Percentiles rank a stretch among this genome's conserved stretches.
phyloP scores from a whole-genome alignment of 257 asterid genomes.

The Catharanthus roseus region DNA sequence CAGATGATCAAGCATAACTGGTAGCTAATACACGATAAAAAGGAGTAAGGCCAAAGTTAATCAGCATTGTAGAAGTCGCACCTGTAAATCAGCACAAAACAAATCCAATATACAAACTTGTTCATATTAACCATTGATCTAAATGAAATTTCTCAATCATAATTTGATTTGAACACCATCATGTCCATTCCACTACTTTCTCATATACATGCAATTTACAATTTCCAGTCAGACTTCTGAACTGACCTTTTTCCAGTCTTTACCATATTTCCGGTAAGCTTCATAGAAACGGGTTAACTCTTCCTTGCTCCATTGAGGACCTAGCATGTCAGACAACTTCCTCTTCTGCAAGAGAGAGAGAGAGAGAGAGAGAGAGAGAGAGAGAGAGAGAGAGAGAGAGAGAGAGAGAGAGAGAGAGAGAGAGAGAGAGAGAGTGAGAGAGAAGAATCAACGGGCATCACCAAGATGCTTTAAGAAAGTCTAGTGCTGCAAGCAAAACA shows the following conservation, averaged over 20 bases:
- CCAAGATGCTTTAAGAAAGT: not conserved
- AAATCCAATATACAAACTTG: too few species aligned
- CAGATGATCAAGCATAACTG: not conserved
- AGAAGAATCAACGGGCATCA: not conserved
- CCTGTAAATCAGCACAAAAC: too few species aligned
- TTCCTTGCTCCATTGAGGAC: conserved; percentile 77
- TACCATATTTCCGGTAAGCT: conserved; percentile 72
- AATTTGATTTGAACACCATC: not conserved
- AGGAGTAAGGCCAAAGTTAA: not conserved
- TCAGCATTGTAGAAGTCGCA: not conserved
- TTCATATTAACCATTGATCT: not conserved
- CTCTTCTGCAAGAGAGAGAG: conserved; percentile 54
- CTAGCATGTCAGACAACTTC: conserved; percentile 76
- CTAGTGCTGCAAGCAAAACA: not conserved
- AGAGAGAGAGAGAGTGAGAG: too few species aligned
- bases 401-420: too few species aligned
- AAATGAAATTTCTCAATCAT: not conserved
- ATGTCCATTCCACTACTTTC: not conserved
- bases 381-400: too few species aligned
- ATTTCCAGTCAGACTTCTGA: not conserved
- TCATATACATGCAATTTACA: not conserved
- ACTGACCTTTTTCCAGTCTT: conserved; percentile 91
- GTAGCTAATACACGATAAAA: not conserved
- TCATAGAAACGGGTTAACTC: conserved; percentile 80
- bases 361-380: too few species aligned